Conservation (phyloP, 2,329 filamentous ascomycete genomes). For the Fonsecaea pedrosoi region DNA sequence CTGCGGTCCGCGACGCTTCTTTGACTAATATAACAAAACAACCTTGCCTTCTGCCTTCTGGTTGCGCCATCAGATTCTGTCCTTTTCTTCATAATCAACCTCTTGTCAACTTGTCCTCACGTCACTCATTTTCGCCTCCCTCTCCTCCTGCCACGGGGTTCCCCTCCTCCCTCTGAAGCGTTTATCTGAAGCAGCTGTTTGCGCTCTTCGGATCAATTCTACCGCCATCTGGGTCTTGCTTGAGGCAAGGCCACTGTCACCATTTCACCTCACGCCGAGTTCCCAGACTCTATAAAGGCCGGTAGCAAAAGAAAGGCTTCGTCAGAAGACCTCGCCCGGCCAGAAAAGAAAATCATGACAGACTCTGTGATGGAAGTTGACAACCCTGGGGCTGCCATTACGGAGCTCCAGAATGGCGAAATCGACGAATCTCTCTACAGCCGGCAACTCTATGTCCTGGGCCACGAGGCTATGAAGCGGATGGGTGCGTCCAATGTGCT, state of each 20-base stretch:
- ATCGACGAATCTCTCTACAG: slow-evolving; percentile 74
- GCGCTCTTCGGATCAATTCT: slow-evolving; percentile 33
- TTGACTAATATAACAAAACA: slow-evolving; percentile 30
- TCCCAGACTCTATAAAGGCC: slow-evolving; percentile 53
- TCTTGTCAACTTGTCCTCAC: slow-evolving; percentile 13
- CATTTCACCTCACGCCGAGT: slow-evolving; percentile 44
- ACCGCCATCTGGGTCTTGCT: slow-evolving; percentile 36
- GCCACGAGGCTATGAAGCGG: slow-evolving; percentile 92
- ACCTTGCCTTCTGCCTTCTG: slow-evolving; percentile 15
- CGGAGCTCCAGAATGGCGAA: slow-evolving; percentile 68
- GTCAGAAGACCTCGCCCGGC: slow-evolving; percentile 54
- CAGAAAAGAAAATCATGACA: slow-evolving; percentile 62
- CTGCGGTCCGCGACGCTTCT: slow-evolving; percentile 37
- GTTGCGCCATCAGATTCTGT: slow-evolving; percentile 18
- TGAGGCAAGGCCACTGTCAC: slow-evolving; percentile 43
- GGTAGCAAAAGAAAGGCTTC: slow-evolving; percentile 60
- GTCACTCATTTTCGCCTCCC: slow-evolving; percentile 26
- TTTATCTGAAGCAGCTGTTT: slow-evolving; percentile 29
- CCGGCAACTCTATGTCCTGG: slow-evolving; percentile 72
- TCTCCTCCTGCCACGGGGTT: slow-evolving; percentile 15
- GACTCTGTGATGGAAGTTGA: slow-evolving; percentile 69
- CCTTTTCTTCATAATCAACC: slow-evolving; percentile 25
- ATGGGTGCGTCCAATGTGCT: slow-evolving; percentile 97
- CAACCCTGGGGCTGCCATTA: slow-evolving; percentile 62
- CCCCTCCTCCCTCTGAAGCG: slow-evolving; percentile 15